phyloP scores from a whole-genome alignment of 371 early-diverging fungal genomes.

The Chytridium lagenaria region DNA sequence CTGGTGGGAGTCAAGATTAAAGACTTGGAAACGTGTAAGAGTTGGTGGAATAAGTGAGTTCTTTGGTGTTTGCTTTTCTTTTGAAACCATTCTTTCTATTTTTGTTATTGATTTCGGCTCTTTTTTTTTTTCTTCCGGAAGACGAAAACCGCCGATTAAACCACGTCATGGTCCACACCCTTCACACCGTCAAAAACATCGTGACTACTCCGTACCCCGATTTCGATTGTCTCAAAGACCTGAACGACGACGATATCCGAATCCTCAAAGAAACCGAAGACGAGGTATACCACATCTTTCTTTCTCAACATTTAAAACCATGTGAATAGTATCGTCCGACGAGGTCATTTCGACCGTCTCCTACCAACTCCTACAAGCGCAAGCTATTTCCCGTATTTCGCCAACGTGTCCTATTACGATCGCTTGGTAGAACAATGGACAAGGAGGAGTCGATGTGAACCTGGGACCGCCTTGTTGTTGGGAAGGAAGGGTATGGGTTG shows the following conservation, averaged over 20 bases:
- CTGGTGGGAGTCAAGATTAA: conserved; percentile 43
- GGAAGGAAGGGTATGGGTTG: background rate
- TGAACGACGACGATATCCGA: conserved; percentile 41
- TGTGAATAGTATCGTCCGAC: conserved; percentile 35
- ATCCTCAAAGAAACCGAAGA: conserved; percentile 46
- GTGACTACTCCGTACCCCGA: conserved; percentile 11
- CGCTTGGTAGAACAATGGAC: conserved; percentile 45
- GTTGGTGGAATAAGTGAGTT: conserved; percentile 22
- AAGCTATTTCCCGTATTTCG: conserved; percentile 17
- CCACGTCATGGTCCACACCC: background rate
- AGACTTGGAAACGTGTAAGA: conserved; percentile 36
- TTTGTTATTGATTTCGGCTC: background rate
- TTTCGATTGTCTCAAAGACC: conserved; percentile 24
- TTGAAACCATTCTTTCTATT: background rate
- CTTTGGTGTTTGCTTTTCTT: background rate
- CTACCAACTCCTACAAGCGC: conserved; percentile 33
- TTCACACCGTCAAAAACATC: conserved; percentile 35
- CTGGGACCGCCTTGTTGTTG: conserved; percentile 1
- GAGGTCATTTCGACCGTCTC: conserved; percentile 47
- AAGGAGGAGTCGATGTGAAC: background rate
- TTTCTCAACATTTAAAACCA: too few species aligned
- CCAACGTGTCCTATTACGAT: conserved; percentile 38
- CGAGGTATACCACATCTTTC: conserved; percentile 37
- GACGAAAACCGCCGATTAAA: conserved; percentile 1
- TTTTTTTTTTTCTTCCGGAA: background rate